Base-by-base conservation (phyloP, 108 stramenopile species). In the Stephanodiscus triporus region DNA sequence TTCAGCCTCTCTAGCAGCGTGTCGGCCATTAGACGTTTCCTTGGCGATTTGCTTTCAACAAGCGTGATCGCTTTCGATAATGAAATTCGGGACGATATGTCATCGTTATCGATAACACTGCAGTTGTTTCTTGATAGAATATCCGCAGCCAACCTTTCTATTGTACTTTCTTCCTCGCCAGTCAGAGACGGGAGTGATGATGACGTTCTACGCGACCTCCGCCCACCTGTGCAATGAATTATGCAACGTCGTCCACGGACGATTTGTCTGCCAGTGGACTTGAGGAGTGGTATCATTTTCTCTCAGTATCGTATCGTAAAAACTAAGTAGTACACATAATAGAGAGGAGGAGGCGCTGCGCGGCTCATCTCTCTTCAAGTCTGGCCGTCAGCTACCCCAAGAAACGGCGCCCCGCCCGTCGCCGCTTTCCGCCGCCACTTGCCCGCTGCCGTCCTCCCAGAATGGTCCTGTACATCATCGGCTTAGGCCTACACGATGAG, bases 381-480 rank as follows among this genome's bases (percentile, higher is more conserved):
- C n/a, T n/a, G n/a, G n/a, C n/a, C n/a, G n/a, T n/a, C n/a, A n/a
- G n/a, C n/a, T n/a, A n/a, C n/a, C n/a, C n/a, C n/a, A n/a, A n/a
- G n/a, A n/a, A n/a, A n/a, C n/a, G n/a, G n/a, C n/a, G n/a, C n/a
- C n/a, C n/a, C n/a, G n/a, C n/a, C n/a, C n/a, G n/a, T n/a, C n/a
- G n/a, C n/a, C n/a, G n/a, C n/a, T n/a, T n/a, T n/a, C n/a, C n/a
- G n/a, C n/a, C n/a, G n/a, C n/a, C n/a, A n/a, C n/a, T n/a, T n/a
- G n/a, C n/a, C n/a, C n/a, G n/a, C n/a, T n/a, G n/a, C n/a, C n/a
- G n/a, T n/a, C n/a, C n/a, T n/a, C n/a, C n/a, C n/a, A n/a, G n/a
- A 36, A 98, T 97, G 97, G 96, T 98, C 6, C 90, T 99, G 20
- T 99, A 96, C 81, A 88, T 99, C 26, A 93, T 99, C 38, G 99